Evolutionary conservation across 2,329 filamentous ascomycete genomes (phyloP).

Genomic region (Penicillium sp.): DNA sequence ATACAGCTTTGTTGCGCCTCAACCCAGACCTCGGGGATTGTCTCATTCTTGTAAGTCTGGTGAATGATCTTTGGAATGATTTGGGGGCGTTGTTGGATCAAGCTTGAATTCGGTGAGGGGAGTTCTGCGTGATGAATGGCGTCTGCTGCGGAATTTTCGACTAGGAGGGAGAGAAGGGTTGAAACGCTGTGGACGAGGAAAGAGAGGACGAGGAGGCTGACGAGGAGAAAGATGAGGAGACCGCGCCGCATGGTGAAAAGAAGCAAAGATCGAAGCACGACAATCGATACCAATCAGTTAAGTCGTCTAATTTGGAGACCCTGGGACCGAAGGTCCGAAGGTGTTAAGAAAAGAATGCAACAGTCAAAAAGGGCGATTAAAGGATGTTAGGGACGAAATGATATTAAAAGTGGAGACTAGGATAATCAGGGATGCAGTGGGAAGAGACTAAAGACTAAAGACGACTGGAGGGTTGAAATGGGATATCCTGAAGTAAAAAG

Average conservation of each 20-base stretch:
- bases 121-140: conserved; percentile 65
- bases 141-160: conserved; percentile 65
- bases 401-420: no score
- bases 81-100: conserved; percentile 56
- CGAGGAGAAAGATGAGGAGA: conserved; percentile 61
- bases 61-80: conserved; percentile 75
- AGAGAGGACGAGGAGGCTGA: conserved; percentile 61
- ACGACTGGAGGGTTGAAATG: no score
- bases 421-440: no score
- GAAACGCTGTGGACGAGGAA: conserved; percentile 66
- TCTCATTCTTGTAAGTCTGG: conserved; percentile 71
- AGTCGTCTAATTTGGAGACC: no score
- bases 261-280: no score
- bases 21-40: conserved; percentile 64
- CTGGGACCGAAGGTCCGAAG: no score
- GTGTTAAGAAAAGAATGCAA: no score
- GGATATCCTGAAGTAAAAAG: no score
- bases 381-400: no score
- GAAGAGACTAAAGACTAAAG: no score
- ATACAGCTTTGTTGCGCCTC: conserved; percentile 64
- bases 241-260: conserved; percentile 56
- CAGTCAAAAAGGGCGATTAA: no score
- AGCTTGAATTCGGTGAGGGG: conserved; percentile 60
- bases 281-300: no score
- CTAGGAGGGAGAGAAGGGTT: conserved; percentile 67